Conservation (phyloP, 2,329 filamentous ascomycete species). For the Hypoxylon sp. region DNA sequence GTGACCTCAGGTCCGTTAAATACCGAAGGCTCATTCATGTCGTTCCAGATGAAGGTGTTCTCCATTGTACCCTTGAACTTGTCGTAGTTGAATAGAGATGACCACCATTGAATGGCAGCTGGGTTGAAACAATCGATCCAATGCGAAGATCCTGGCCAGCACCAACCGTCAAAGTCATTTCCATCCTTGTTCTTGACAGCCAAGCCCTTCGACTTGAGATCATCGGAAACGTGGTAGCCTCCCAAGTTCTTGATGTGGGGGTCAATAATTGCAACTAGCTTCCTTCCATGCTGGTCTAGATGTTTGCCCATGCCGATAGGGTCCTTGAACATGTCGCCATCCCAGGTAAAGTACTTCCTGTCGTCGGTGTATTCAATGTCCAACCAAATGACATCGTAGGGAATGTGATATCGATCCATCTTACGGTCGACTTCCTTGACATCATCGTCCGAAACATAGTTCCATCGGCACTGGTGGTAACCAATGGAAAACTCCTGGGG, state of each 20-base stretch:
- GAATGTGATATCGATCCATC: constrained; percentile 94
- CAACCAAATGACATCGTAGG: constrained; percentile 98
- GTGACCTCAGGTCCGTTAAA: constrained; percentile 98
- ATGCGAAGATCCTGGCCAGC: constrained; percentile 96
- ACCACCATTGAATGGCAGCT: constrained; percentile 92
- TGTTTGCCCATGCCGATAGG: constrained; percentile 89
- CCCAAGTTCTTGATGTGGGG: constrained; percentile 96
- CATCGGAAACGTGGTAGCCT: constrained; percentile 77
- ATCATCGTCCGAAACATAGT: constrained; percentile 96
- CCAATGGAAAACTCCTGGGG: constrained; percentile 92
- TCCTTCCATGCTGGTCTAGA: constrained; percentile 83
- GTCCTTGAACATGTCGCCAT: constrained; percentile 85
- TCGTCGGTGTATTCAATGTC: constrained; percentile 97
- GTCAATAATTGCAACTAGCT: constrained; percentile 94
- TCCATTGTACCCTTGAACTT: constrained; percentile 84
- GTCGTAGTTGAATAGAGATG: constrained; percentile 84
- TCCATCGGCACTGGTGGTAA: constrained; percentile 99
- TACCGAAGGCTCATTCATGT: constrained; percentile 99
- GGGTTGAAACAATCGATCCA: constrained; percentile 98
- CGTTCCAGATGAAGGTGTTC: constrained; percentile 97
- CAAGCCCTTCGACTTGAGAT: constrained; percentile 84
- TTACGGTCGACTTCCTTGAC: constrained; percentile 96
- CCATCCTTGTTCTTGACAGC: constrained; percentile 91
- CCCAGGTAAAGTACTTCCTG: constrained; percentile 99
- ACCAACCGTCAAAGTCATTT: constrained; percentile 93